These are phyloP conservation scores for Chlamydomonas schloesseri DNA, from an alignment of 139 green algal genomes.

Conservation along the genomic window DNA sequence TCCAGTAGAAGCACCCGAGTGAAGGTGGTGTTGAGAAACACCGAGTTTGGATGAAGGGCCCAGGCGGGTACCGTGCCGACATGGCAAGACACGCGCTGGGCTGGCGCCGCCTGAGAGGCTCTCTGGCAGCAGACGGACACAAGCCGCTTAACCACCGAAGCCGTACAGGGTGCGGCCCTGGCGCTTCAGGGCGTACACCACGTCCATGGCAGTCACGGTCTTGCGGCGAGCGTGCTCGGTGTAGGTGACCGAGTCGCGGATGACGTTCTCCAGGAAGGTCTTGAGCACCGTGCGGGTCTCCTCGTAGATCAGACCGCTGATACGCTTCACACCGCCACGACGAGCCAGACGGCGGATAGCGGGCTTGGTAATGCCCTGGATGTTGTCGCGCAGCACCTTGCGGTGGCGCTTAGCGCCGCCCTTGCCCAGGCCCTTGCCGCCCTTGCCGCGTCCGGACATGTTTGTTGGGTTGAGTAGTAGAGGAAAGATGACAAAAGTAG, in stretches of 20 bases:
- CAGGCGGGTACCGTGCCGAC: too few relatives aligned
- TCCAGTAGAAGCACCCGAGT: too few relatives aligned
- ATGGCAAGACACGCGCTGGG: too few relatives aligned
- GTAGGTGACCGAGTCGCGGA: constrained; percentile 97
- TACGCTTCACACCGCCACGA: constrained; percentile 86
- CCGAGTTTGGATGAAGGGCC: too few relatives aligned
- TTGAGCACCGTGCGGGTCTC: constrained; percentile 91
- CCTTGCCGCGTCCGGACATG: constrained; percentile 75
- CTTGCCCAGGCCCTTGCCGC: constrained; percentile 93
- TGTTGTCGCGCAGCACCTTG: constrained; percentile 94
- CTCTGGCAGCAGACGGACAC: too few relatives aligned
- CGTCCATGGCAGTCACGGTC: constrained; percentile 96
- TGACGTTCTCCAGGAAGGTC: constrained; percentile 94
- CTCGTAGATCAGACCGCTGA: constrained; percentile 92
- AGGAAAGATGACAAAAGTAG: too few relatives aligned
- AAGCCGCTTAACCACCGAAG: constrained; percentile 38
- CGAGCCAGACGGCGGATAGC: constrained; percentile 88
- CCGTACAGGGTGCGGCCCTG: constrained; percentile 49
- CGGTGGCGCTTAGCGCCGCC: constrained; percentile 90
- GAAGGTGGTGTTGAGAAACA: too few relatives aligned
- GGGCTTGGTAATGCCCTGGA: constrained; percentile 96
- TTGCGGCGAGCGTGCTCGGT: constrained; percentile 97
- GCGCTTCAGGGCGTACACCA: constrained; percentile 91
- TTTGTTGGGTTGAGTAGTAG: neutral
- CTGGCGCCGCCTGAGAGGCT: too few relatives aligned